Base-by-base conservation (phyloP, 371 early-diverging fungal species). In the Apophysomyces elegans region DNA sequence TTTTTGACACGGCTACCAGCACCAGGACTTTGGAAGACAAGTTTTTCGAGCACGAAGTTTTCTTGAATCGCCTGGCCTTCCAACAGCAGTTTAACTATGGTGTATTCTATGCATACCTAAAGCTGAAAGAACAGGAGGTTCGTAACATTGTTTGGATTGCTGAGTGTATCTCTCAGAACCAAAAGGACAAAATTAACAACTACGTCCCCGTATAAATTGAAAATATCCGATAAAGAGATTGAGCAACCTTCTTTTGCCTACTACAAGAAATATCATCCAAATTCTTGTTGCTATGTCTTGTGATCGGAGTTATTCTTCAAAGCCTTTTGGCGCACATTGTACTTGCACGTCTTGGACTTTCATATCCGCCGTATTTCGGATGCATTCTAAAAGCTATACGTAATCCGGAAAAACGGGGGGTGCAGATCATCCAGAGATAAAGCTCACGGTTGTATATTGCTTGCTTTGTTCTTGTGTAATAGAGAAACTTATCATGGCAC, bases 61-160 rank as follows among this genome's bases (percentile, higher is more conserved):
- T 91, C 62, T 87, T 96, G 67, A 96, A 97, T 90, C 92, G 93
- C 76, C 85, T 88, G 57, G 81, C 95, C n/a, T 98, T 97, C 80
- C 87, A 92, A 71, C 96, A 95, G 77, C 99, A 99, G 79, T 98
- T 97, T 84, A 95, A 97, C 74, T 98, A 87, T 75, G 96, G 94
- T 47, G 87, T 95, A n/a, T 99, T 97, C 68, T 99, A 96, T 79
- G 84, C 96, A 14, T 99, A 93, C 87, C 83, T 99, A 62, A 95
- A 94, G 78, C 85, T 99, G 62, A 99, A 98, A 88, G 99, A 99
- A 76, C 99, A 99, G 75, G 99, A 99, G 83, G 94, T 99, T 61
- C 89, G 99, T 66, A 99, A 99, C 82, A 95, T 99, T 75, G 92
- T 99, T 58, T 99, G 99, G 99, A 97, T 99, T 67, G 93, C 98